Evolutionary conservation across 1,139 yeast genomes (phyloP), one percentile per base, ranked within the genome.

Genomic region (Taphrina populina): DNA sequence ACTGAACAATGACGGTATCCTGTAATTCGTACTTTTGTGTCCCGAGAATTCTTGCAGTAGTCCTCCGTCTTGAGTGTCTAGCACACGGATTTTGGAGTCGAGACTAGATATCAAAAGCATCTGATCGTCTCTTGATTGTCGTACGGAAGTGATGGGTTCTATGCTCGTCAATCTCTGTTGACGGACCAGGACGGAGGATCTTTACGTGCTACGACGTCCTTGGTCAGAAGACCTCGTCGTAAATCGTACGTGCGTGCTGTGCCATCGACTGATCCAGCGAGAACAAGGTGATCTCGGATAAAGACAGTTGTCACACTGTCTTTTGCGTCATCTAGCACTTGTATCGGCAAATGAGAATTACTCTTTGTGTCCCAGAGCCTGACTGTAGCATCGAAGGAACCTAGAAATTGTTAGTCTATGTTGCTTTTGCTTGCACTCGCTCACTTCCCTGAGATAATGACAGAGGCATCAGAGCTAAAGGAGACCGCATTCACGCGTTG

Each of bases 201-300:
- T 63, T 29, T 58, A 52, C 64, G 62, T 6, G 67, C 70, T 19
- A 70, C 57, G 5, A 59, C 57, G 46, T 67, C 68, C 5, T 68
- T 63, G 5, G 58, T 57, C n/a, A 70, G 58, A 53, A 60, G 61
- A 3, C 71, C 71, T 24, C 55, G 61, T 2, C 74, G 64, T 13
- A 70, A 33, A 56, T 71, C 74, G 57, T 71, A 71, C 2, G 62
- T 57, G 19, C 74, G 60, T 13, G 69, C 52, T 10, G 47, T 51
- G 4, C 73, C 73, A 47, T 71, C 74, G 1, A 68, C 67, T 3
- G 71, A 68, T 27, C 70, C 73, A n/a, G 73, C 60, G n/a, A 65
- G 52, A 23, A 71, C 62, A 32, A 59, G 59, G n/a, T 59, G 45
- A 4, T 57, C 64, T 7, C 58, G 55, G 1, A 69, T 61, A 2